These are phyloP conservation scores for Diaporthe caulivora DNA, from an alignment of 2,329 filamentous ascomycete species.

Conservation along the genomic window DNA sequence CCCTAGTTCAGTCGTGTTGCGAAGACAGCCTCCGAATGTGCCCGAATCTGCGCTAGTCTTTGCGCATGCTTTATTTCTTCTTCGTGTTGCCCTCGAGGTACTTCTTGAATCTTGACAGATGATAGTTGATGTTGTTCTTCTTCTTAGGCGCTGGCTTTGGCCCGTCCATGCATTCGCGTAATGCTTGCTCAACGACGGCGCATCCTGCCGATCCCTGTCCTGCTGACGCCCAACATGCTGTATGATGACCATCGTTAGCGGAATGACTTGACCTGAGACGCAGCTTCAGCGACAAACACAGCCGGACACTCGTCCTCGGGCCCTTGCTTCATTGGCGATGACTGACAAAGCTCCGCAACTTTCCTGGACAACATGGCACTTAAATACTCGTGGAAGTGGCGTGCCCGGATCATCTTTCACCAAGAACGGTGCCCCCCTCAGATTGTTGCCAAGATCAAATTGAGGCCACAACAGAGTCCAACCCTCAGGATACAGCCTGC, in stretches of 20 bases:
- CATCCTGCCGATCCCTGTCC: conserved; percentile 75
- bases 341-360: background rate
- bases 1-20: background rate
- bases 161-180: conserved; percentile 83
- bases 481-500: background rate
- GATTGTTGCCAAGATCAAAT: too few relatives aligned
- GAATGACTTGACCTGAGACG: background rate
- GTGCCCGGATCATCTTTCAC: too few relatives aligned
- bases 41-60: background rate
- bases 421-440: too few relatives aligned
- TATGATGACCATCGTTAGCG: conserved; percentile 33
- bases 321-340: background rate
- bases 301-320: background rate
- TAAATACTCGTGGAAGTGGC: background rate
- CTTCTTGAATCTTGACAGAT: conserved; percentile 82
- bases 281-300: background rate
- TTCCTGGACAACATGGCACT: background rate
- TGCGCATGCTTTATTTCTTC: conserved; percentile 48
- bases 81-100: conserved; percentile 73
- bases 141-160: conserved; percentile 63
- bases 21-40: background rate
- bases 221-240: conserved; percentile 87
- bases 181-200: conserved; percentile 68
- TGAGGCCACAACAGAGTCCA: too few relatives aligned
- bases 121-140: conserved; percentile 91